A percentile compares a stretch with the other conserved stretches of the same genome.
These are phyloP conservation scores for Phytophthora constricta DNA, from an alignment of 352 stramenopile genomes.

Conservation along the genomic window DNA sequence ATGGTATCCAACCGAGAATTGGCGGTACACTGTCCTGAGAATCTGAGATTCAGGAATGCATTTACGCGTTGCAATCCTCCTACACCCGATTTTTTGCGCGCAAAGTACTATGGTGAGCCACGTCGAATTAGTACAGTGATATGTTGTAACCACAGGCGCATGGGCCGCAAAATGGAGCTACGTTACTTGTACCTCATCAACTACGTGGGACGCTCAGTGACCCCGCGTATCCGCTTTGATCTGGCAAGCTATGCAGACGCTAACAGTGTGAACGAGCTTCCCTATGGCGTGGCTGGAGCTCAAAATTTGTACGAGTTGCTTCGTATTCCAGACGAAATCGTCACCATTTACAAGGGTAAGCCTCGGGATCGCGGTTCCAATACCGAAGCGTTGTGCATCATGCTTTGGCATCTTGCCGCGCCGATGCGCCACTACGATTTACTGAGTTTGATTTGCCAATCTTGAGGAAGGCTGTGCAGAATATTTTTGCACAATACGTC, in stretches of 20 bases:
- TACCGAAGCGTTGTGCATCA: conserved; percentile 1
- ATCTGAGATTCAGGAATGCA: not conserved
- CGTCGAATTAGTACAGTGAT: conserved; percentile 1
- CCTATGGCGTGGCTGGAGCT: conserved; percentile 2
- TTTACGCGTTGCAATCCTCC: not conserved
- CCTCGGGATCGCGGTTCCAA: not conserved
- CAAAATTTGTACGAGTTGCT: no score
- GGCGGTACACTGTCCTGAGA: not conserved
- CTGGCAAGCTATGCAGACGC: conserved; percentile 3
- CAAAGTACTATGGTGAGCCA: not conserved
- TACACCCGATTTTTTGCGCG: not conserved
- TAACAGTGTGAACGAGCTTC: conserved; percentile 14
- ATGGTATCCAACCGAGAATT: not conserved
- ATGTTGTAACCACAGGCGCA: not conserved
- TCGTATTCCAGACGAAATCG: no score
- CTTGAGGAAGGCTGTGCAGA: not conserved
- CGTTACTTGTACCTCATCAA: not conserved
- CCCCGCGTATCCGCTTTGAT: not conserved
- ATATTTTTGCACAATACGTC: not conserved
- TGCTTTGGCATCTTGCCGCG: not conserved
- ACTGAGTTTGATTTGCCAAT: not conserved
- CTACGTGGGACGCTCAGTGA: conserved; percentile 1
- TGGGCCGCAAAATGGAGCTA: conserved; percentile 10
- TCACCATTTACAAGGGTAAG: not conserved
- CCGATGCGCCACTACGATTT: conserved; percentile 11